phyloP scores from a whole-genome alignment of 75 land plant genomes.

The Azolla pinnata region DNA sequence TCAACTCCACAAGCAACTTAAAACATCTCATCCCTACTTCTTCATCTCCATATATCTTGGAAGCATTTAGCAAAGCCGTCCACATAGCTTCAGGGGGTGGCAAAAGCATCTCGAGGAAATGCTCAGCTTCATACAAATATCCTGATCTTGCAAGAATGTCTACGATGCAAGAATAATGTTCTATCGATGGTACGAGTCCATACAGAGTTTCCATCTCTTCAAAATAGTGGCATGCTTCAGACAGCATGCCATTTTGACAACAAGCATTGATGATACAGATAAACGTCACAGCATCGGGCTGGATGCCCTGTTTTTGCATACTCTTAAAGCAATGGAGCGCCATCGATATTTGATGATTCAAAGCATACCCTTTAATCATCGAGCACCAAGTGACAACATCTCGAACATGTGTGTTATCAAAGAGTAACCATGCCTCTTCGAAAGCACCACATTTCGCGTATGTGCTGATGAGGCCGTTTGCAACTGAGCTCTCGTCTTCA shows the following conservation, averaged over 20 bases:
- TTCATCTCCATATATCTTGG: constrained; percentile 22
- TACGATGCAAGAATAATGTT: constrained; percentile 55
- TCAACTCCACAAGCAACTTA: constrained; percentile 19
- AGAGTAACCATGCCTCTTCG: constrained; percentile 23
- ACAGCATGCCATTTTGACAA: constrained; percentile 32
- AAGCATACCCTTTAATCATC: constrained; percentile 43
- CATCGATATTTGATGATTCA: constrained; percentile 29
- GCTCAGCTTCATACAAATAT: constrained; percentile 35
- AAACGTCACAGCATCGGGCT: constrained; percentile 43
- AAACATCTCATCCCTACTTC: constrained; percentile 35
- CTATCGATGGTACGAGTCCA: constrained; percentile 19
- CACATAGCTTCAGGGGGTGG: constrained; percentile 25
- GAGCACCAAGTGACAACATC: constrained; percentile 54
- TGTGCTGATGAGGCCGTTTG: constrained; percentile 32
- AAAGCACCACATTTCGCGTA: constrained; percentile 52
- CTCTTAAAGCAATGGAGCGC: constrained; percentile 26
- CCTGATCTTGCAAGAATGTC: constrained; percentile 42
- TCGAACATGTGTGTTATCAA: constrained; percentile 13
- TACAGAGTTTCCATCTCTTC: constrained; percentile 26
- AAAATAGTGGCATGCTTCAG: constrained; percentile 32
- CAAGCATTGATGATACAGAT: constrained; percentile 46
- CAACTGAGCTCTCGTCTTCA: constrained; percentile 14
- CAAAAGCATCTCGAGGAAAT: constrained; percentile 24
- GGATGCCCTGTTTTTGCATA: constrained; percentile 15
- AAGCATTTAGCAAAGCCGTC: constrained; percentile 46